Base-by-base conservation (phyloP, 164 flowering plant genomes). In the Brasenia schreberi region DNA sequence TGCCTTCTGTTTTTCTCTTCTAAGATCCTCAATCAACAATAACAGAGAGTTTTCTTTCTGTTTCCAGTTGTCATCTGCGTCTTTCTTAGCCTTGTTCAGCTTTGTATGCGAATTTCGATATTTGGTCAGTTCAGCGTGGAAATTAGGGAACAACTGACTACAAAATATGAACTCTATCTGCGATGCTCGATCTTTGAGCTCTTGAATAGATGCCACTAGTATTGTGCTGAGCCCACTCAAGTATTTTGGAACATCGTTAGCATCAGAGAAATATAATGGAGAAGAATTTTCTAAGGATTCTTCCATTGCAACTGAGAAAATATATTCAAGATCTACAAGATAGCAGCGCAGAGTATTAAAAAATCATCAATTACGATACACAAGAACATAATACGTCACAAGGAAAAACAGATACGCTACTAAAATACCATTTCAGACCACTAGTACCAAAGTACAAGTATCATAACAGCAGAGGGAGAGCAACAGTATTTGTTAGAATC, bases 191-290 rank as follows among this genome's bases (percentile, higher is more conserved):
- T 91, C 96, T 77, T 84, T 94, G 5, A 85, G 85, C 78, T 94
- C 97, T 78, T 91, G 92, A 72, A 94, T 84, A 17, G 90, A 82
- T 33, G 97, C 98, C 70, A 91, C 97, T 68, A 94, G 72, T 52
- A 89, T 68, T 5, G 92, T 84, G 67, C 96, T 88, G 63, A 85
- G 83, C 52, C 83, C 82, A 60, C 89, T 76, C 53, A 84, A 71
- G 70, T 76, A 76, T 68, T 83, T 85, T 5, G 43, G 67, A 67
- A 82, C 88, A 64, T 69, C 79, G 45, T 62, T 43, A 14, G 80
- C 83, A 63, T 61, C 19, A 7, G 70, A 70, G 68, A 10, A 59
- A 58, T 67, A 76, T 19, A 64, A 45, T 61, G 76, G 67, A 4
- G 81, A 73, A 66, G 80, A 71, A 5, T 42, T 70, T 63, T 64